Percentiles rank a stretch among this genome's conserved stretches.
phyloP scores from a whole-genome alignment of 345 rosid species.

The Populus nigra region DNA sequence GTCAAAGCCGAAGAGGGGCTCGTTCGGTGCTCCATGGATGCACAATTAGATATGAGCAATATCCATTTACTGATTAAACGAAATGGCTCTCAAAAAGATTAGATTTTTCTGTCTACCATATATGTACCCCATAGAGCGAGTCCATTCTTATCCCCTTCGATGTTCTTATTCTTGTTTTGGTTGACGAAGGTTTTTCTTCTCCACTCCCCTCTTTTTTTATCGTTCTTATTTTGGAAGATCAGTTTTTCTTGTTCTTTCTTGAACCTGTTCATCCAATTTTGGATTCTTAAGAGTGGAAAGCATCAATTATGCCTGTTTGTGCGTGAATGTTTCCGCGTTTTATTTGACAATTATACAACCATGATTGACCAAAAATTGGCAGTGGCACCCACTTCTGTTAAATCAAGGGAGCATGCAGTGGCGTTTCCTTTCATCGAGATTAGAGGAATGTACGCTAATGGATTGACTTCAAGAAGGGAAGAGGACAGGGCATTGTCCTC shows the following conservation, averaged over 20 bases:
- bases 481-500: neutral
- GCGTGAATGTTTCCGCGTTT: neutral
- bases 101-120: neutral
- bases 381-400: neutral
- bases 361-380: neutral
- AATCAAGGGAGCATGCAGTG: neutral
- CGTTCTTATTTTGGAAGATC: neutral
- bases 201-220: neutral
- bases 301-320: neutral
- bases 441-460: neutral
- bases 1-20: conserved; percentile 45
- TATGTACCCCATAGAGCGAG: neutral
- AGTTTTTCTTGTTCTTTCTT: neutral
- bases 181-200: neutral
- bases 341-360: neutral
- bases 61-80: conserved; percentile 40
- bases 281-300: neutral
- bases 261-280: neutral
- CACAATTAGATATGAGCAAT: conserved; percentile 60
- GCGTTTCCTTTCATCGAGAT: neutral
- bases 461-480: neutral
- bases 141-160: neutral
- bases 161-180: neutral
- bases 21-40: conserved; percentile 55
- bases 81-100: neutral